A percentile compares a stretch with the other conserved stretches of the same genome.
phyloP scores from a whole-genome alignment of 257 asterid genomes.

The Apocynum venetum region DNA sequence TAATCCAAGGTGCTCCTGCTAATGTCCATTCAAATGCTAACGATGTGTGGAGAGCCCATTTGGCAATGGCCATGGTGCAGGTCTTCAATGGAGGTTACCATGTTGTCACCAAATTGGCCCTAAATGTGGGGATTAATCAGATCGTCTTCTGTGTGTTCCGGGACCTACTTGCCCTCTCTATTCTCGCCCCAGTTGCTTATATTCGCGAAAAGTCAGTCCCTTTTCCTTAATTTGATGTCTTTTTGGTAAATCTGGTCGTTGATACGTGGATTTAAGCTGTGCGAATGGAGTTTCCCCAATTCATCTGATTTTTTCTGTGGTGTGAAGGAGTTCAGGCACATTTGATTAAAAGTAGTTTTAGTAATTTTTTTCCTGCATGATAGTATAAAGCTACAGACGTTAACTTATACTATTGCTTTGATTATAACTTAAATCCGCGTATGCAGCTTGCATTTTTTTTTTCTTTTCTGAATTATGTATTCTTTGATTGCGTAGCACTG shows the following conservation, averaged over 20 bases:
- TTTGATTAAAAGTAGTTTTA: not conserved
- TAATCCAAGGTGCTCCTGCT: conserved; percentile 23
- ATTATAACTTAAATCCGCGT: not conserved
- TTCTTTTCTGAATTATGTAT: not conserved
- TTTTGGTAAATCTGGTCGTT: not conserved
- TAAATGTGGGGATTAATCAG: conserved; percentile 87
- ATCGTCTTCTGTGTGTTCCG: conserved; percentile 79
- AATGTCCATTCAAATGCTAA: conserved; percentile 6
- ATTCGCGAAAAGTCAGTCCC: conserved; percentile 70
- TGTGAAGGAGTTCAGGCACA: not conserved
- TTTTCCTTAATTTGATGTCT: not conserved
- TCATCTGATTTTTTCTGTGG: not conserved
- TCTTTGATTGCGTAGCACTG: not conserved
- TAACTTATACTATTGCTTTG: not conserved
- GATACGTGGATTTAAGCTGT: not conserved
- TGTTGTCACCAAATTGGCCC: conserved; percentile 90
- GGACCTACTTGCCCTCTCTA: conserved; percentile 76
- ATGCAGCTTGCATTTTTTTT: not conserved
- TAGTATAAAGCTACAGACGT: not conserved
- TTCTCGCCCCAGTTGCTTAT: conserved; percentile 89
- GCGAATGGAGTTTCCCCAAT: not conserved
- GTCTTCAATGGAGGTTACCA: conserved; percentile 75
- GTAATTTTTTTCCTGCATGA: not conserved
- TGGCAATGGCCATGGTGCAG: conserved; percentile 86
- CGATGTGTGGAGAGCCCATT: conserved; percentile 68